A percentile compares a stretch with the other conserved stretches of the same genome.
Conservation (phyloP, 768 basidiomycete genomes). For the Amanita exitialis region DNA sequence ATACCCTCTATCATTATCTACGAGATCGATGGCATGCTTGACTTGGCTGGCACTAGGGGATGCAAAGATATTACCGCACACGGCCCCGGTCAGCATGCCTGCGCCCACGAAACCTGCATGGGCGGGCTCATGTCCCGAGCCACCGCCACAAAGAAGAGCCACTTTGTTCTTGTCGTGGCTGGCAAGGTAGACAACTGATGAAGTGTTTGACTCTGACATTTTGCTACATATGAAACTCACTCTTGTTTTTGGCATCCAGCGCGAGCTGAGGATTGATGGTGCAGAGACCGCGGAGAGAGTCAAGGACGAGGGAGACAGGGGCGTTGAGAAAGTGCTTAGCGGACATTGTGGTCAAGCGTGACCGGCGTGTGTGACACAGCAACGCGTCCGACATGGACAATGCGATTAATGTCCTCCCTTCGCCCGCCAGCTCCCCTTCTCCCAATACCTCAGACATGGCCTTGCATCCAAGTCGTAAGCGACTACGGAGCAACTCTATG, state of each 20-base stretch:
- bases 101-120: conserved; percentile 84
- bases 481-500: conserved; percentile 70
- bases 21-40: conserved; percentile 65
- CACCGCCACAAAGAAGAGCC: conserved; percentile 74
- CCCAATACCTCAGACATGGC: conserved; percentile 27
- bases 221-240: conserved; percentile 24
- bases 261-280: conserved; percentile 61
- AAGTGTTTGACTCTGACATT: conserved; percentile 5
- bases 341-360: conserved; percentile 12
- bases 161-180: conserved; percentile 56
- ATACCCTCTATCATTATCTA: conserved; percentile 64
- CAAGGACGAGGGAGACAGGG: conserved; percentile 59
- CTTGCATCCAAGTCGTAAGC: conserved; percentile 42
- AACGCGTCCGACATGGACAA: conserved; percentile 1
- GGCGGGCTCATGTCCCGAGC: conserved; percentile 86
- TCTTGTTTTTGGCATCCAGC: conserved; percentile 64
- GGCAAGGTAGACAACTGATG: conserved; percentile 52
- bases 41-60: conserved; percentile 86
- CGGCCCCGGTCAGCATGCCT: conserved; percentile 74
- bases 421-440: conserved; percentile 35
- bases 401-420: conserved; percentile 20
- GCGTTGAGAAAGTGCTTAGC: conserved; percentile 76
- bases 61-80: conserved; percentile 86
- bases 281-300: conserved; percentile 69
- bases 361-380: not conserved